phyloP scores from a whole-genome alignment of 2,329 filamentous ascomycete genomes.

The Aureobasidium sp. region DNA sequence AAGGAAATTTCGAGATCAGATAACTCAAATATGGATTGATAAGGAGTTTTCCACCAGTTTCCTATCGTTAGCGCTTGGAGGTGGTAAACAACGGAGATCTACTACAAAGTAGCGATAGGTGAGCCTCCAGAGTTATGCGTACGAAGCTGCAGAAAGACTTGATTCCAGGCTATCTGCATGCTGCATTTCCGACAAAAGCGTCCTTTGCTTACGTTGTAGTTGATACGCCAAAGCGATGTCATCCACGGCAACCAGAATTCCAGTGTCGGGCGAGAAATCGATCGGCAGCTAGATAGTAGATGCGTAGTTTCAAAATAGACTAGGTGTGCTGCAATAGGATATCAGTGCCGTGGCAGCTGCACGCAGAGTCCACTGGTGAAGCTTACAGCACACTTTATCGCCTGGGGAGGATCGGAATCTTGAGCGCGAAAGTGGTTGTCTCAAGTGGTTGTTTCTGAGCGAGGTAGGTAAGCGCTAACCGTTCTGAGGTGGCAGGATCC shows the following conservation, averaged over 20 bases:
- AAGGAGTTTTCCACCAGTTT: neutral
- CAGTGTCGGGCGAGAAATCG: no score
- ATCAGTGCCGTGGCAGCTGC: no score
- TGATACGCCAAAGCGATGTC: neutral
- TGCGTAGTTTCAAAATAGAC: no score
- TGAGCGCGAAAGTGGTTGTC: no score
- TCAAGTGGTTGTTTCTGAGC: no score
- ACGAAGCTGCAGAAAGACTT: neutral
- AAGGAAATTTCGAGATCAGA: neutral
- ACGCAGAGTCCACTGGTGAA: no score
- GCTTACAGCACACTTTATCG: no score
- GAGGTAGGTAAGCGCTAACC: no score
- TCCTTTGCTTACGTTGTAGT: neutral
- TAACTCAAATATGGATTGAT: neutral
- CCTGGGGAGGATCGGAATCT: no score
- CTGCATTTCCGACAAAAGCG: neutral
- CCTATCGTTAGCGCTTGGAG: neutral
- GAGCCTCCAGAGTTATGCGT: neutral
- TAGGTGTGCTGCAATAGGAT: no score
- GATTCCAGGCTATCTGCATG: neutral
- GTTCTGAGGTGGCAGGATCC: no score
- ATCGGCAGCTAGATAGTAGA: no score
- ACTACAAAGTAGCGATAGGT: neutral
- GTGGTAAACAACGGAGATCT: neutral
- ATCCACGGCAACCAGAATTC: neutral